Evolutionary conservation across 2,329 filamentous ascomycete genomes (phyloP), one percentile per base, ranked within the genome.

Genomic region (Aspergillus nomiae): DNA sequence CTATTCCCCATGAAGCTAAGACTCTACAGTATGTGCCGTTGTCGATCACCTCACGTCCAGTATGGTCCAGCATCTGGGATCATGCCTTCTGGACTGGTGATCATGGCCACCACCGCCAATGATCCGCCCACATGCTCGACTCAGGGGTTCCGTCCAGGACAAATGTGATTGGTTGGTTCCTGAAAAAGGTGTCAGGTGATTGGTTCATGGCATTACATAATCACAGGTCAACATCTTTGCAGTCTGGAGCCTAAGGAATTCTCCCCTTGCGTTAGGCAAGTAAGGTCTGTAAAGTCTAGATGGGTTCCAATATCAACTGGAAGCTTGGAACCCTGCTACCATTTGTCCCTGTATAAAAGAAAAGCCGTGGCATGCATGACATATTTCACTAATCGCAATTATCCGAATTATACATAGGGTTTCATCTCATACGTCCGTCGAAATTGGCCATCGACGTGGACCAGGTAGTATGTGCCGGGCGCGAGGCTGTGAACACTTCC

Each of bases 371-470:
- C 34, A 36, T 36, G 12, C 34, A 16, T n/a, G 43, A 45, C 32
- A 34, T 34, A 46, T n/a, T 21, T 4, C 9, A 34, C 10, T 34
- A 34, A 34, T 21, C 10, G 21, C 0, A 21, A 24, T 5, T 46
- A 0, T 46, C 24, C 24, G 6, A 51, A 21, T 34, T 10, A 32
- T 16, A 19, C 48, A 7, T 21, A 21, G 77, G 85, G 89, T 85
- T 94, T 91, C 82, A 94, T 76, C 61, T 84, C 81, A 81, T 95
- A 95, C 76, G 86, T 86, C 73, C 92, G 87, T 83, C 90, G 89
- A 88, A 92, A 95, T 90, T 92, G 92, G 71, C 92, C 90, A 74
- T 95, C 91, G 55, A 95, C 86, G 77, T 89, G 88, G 74, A 87
- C 87, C 63, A 95, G 85, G 82, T 94, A 95, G 83, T 94, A 95